These are phyloP conservation scores for Dentiscutata heterogama DNA, from an alignment of 371 early-diverging fungal genomes.

Conservation along the genomic window DNA sequence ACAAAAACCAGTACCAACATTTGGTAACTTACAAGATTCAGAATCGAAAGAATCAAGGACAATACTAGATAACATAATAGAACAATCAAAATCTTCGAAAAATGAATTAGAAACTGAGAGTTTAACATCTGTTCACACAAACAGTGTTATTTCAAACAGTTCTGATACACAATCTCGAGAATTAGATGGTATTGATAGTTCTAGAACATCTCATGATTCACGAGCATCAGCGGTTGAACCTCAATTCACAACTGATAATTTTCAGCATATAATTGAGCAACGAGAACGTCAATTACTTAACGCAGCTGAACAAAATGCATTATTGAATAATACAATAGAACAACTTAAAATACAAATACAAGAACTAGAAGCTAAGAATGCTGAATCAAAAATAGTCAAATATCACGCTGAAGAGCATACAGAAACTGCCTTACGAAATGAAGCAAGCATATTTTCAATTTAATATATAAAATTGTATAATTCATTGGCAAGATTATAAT, in stretches of 20 bases:
- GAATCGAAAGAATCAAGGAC: no score
- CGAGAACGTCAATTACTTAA: constrained; percentile 72
- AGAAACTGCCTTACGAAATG: constrained; percentile 59
- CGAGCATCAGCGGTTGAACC: background rate
- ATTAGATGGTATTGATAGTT: background rate
- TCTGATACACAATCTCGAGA: background rate
- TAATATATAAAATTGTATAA: background rate
- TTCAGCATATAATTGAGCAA: constrained; percentile 59
- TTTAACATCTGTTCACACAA: no score
- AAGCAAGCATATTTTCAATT: constrained; percentile 49
- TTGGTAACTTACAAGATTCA: no score
- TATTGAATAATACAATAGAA: constrained; percentile 68
- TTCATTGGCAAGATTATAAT: background rate
- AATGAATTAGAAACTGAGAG: no score
- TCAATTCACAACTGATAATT: background rate
- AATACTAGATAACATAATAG: no score
- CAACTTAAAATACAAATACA: constrained; percentile 54
- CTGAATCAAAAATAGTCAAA: constrained; percentile 35
- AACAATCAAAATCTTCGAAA: no score
- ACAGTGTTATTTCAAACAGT: no score
- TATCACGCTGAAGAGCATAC: constrained; percentile 47
- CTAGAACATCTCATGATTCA: background rate
- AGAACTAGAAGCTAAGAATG: constrained; percentile 29
- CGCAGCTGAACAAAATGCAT: constrained; percentile 71
- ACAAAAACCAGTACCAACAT: background rate